These are phyloP conservation scores for Mortierella sp. DNA, from an alignment of 371 early-diverging fungal genomes.

Conservation along the genomic window DNA sequence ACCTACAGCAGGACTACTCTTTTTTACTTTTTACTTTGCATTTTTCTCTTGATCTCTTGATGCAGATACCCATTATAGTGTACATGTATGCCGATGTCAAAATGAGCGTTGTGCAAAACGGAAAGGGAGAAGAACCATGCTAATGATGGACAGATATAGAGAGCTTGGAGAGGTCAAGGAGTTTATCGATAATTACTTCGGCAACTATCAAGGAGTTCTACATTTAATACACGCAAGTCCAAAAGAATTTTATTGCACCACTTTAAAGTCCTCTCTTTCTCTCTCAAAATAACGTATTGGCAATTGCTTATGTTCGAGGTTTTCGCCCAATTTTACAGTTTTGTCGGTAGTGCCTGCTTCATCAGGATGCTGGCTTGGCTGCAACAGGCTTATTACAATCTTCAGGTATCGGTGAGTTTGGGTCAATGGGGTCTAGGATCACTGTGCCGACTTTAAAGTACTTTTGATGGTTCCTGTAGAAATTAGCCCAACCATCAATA, in stretches of 20 bases:
- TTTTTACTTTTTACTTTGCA: not conserved
- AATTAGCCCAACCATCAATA: constrained; percentile 88
- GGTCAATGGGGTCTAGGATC: constrained; percentile 82
- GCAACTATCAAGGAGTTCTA: not conserved
- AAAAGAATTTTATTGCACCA: no score
- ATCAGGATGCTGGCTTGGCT: constrained; percentile 28
- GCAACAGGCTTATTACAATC: constrained; percentile 64
- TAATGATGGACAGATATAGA: no score
- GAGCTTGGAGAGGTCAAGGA: not conserved
- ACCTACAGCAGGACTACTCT: not conserved
- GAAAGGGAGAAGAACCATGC: no score
- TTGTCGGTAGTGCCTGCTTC: no score
- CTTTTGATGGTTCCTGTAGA: constrained; percentile 86
- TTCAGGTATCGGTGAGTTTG: constrained; percentile 83
- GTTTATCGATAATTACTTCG: not conserved
- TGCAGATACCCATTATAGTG: no score
- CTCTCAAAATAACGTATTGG: not conserved
- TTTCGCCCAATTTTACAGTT: no score
- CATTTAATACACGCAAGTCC: not conserved
- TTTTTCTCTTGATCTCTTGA: no score
- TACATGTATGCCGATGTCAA: not conserved
- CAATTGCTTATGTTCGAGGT: no score
- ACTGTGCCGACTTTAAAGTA: constrained; percentile 92
- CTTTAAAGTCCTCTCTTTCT: not conserved
- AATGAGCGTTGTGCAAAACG: no score